These are phyloP conservation scores for Lentithecium fluviatile DNA, from an alignment of 495 filamentous ascomycete species.

Conservation along the genomic window DNA sequence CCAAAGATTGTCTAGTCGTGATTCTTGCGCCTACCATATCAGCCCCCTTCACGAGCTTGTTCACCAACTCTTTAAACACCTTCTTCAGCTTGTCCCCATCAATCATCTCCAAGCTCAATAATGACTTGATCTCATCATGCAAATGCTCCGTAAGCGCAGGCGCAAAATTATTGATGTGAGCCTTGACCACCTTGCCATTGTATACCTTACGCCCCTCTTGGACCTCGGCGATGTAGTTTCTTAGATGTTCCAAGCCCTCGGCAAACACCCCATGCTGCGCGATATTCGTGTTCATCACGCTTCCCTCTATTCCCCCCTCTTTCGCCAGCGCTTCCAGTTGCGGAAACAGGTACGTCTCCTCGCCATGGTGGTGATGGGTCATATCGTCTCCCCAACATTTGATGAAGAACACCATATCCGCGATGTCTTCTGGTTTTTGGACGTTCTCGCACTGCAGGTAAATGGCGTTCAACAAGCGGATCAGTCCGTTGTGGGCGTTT, in stretches of 20 bases:
- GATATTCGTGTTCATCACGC: constrained; percentile 5
- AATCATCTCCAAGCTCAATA: background rate
- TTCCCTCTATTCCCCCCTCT: background rate
- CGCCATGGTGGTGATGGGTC: constrained; percentile 11
- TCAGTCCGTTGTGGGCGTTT: constrained; percentile 7
- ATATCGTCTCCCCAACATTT: background rate
- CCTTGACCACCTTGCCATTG: constrained; percentile 4
- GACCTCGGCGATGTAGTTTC: background rate
- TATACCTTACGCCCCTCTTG: background rate
- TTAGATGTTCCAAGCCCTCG: background rate
- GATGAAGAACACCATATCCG: constrained; percentile 1
- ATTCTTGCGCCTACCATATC: background rate
- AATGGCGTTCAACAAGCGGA: constrained; percentile 14
- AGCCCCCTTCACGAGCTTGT: background rate
- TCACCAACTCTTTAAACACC: background rate
- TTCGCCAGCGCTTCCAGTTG: background rate
- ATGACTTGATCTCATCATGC: background rate
- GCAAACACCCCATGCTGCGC: constrained; percentile 8
- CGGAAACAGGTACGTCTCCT: constrained; percentile 7
- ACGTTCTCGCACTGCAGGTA: constrained; percentile 12
- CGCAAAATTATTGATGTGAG: constrained; percentile 10
- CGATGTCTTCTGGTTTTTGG: background rate
- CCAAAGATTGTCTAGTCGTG: background rate
- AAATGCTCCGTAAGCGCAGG: constrained; percentile 4
- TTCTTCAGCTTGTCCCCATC: background rate